Percentiles rank a stretch among this genome's conserved stretches.
phyloP scores from a whole-genome alignment of 148 eudicot genomes.

The Rhododendron henanense region DNA sequence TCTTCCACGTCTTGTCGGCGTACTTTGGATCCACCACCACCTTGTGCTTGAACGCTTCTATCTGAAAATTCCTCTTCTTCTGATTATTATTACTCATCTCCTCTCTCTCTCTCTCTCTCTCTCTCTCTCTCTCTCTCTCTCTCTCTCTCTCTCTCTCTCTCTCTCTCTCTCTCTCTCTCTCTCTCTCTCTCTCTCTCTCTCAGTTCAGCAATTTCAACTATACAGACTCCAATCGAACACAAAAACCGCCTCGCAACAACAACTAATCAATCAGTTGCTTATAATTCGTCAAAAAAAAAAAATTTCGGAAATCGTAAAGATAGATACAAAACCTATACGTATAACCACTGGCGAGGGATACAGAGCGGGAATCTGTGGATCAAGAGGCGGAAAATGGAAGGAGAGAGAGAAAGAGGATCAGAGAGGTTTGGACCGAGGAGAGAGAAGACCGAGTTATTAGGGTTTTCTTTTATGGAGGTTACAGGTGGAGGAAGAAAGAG shows the following conservation, averaged over 20 bases:
- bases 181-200: conserved; percentile 10
- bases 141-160: not conserved
- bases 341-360: not conserved
- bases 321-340: not conserved
- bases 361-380: not conserved
- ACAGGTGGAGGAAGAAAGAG: not conserved
- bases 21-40: conserved; percentile 72
- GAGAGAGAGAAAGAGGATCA: not conserved
- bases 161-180: not conserved
- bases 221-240: not conserved
- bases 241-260: not conserved
- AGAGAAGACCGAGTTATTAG: not conserved
- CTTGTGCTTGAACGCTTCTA: conserved; percentile 65
- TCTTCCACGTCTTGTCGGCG: conserved; percentile 68
- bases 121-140: not conserved
- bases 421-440: not conserved
- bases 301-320: not conserved
- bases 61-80: conserved; percentile 63
- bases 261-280: not conserved
- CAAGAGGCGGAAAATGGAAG: not conserved
- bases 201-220: not conserved
- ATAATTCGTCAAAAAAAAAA: not conserved
- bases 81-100: conserved; percentile 43
- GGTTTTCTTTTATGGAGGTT: not conserved
- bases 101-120: not conserved